phyloP scores from a whole-genome alignment of 2,329 filamentous ascomycete species.

The Ophiostoma quercus region DNA sequence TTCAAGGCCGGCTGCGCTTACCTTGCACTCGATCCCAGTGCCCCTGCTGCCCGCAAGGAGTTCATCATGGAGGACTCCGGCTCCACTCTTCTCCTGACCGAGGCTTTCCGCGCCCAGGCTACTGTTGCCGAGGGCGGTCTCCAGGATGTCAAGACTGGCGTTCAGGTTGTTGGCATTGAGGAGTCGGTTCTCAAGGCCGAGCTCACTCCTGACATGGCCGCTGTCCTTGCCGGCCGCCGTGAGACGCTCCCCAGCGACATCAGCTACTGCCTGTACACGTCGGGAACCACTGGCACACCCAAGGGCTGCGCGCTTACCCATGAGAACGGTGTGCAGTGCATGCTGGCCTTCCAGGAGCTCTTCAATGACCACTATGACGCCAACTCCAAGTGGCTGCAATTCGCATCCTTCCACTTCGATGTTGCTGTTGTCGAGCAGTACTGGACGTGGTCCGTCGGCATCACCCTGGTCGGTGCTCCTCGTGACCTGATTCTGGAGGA shows the following conservation, averaged over 20 bases:
- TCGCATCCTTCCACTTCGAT: conserved; percentile 91
- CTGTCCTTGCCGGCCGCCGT: background rate
- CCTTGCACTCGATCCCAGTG: conserved; percentile 70
- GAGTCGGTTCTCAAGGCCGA: conserved; percentile 31
- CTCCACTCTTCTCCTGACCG: conserved; percentile 58
- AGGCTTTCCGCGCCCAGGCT: conserved; percentile 29
- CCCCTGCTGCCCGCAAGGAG: conserved; percentile 65
- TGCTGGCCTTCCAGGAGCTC: conserved; percentile 76
- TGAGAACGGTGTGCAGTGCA: conserved; percentile 81
- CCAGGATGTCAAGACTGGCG: conserved; percentile 35
- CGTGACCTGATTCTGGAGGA: conserved; percentile 83
- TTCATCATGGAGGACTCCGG: conserved; percentile 74
- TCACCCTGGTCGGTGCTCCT: conserved; percentile 75
- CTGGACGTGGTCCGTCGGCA: conserved; percentile 90
- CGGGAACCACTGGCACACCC: conserved; percentile 77
- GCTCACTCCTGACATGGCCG: background rate
- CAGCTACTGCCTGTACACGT: conserved; percentile 83
- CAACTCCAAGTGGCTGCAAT: conserved; percentile 70
- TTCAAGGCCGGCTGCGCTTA: conserved; percentile 78
- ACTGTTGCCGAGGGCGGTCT: conserved; percentile 13
- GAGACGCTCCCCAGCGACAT: conserved; percentile 45
- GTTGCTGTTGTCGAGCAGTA: conserved; percentile 91
- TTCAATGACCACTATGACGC: conserved; percentile 70
- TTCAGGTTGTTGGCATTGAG: conserved; percentile 35
- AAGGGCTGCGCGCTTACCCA: conserved; percentile 88